Percentiles rank a stretch among this genome's conserved stretches.
phyloP scores from a whole-genome alignment of 2,329 filamentous ascomycete species.

The Byssochlamys sp. region DNA sequence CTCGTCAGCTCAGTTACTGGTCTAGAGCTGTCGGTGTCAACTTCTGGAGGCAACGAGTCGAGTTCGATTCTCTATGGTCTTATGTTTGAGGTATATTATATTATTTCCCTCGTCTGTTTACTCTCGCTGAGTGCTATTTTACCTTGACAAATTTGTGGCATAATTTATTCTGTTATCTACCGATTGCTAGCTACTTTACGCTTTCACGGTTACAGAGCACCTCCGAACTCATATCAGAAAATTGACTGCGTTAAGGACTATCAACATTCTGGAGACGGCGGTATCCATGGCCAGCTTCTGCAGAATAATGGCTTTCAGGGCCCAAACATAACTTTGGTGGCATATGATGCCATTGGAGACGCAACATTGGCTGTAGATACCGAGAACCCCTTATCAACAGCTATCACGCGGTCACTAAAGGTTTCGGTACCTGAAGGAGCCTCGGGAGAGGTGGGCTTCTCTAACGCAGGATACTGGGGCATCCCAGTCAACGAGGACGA shows the following conservation, averaged over 20 bases:
- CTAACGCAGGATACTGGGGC: constrained; percentile 45
- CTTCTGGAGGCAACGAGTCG: constrained; percentile 21
- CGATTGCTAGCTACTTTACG: too few species aligned
- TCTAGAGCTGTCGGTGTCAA: constrained; percentile 8
- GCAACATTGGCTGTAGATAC: constrained; percentile 17
- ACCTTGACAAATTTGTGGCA: neutral
- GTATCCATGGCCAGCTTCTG: constrained; percentile 24
- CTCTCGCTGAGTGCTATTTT: neutral
- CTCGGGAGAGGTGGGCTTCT: constrained; percentile 37
- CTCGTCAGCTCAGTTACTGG: neutral
- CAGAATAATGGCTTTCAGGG: constrained; percentile 29
- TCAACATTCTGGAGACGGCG: constrained; percentile 27
- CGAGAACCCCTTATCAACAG: constrained; percentile 15
- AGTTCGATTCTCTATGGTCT: constrained; percentile 26
- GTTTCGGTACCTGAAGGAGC: constrained; percentile 12
- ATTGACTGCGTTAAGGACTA: constrained; percentile 18
- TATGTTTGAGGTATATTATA: constrained; percentile 25
- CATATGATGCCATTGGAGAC: constrained; percentile 19
- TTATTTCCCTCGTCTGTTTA: neutral
- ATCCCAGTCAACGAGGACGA: constrained; percentile 41
- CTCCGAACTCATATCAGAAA: neutral
- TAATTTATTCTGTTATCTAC: too few species aligned
- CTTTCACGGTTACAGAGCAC: neutral
- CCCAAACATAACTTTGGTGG: constrained; percentile 13
- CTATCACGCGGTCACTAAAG: constrained; percentile 19